Evolutionary conservation across 2,329 filamentous ascomycete species (phyloP).

Genomic region (Paraconiothyrium sp.): DNA sequence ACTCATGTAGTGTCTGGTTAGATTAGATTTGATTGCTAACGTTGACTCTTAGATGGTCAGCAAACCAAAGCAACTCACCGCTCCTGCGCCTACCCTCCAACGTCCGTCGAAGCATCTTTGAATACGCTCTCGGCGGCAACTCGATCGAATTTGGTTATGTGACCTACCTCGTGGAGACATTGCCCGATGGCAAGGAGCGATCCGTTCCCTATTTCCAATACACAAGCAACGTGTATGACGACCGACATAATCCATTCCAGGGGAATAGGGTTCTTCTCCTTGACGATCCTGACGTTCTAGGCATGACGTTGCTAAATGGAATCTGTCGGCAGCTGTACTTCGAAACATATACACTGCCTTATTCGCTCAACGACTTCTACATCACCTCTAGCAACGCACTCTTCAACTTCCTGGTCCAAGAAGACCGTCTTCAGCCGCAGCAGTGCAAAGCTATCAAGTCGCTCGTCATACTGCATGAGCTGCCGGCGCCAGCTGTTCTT

Average conservation of each 20-base stretch:
- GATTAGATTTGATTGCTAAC: conserved; percentile 15
- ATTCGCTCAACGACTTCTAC: conserved; percentile 33
- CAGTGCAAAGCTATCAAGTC: conserved; percentile 34
- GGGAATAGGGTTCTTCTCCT: conserved; percentile 7
- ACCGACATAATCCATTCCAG: conserved; percentile 24
- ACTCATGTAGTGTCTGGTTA: not conserved
- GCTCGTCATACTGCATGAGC: conserved; percentile 26
- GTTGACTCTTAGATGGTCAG: conserved; percentile 29
- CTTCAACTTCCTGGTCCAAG: conserved; percentile 40
- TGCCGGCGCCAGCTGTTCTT: conserved; percentile 31
- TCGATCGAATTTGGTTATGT: conserved; percentile 37
- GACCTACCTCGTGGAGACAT: conserved; percentile 26
- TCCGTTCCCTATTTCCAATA: conserved; percentile 34
- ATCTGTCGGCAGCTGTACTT: conserved; percentile 42
- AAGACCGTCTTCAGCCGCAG: conserved; percentile 29
- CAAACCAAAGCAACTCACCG: conserved; percentile 35
- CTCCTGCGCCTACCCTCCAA: conserved; percentile 37
- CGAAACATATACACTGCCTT: conserved; percentile 40
- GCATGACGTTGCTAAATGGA: conserved; percentile 34
- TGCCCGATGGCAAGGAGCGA: conserved; percentile 1
- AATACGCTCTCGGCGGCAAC: conserved; percentile 32
- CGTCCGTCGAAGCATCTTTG: conserved; percentile 35
- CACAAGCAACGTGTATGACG: conserved; percentile 27
- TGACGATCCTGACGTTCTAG: conserved; percentile 14
- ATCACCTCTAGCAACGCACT: conserved; percentile 35